Base-by-base conservation (phyloP, 495 filamentous ascomycete genomes). In the Podospora anserina region DNA sequence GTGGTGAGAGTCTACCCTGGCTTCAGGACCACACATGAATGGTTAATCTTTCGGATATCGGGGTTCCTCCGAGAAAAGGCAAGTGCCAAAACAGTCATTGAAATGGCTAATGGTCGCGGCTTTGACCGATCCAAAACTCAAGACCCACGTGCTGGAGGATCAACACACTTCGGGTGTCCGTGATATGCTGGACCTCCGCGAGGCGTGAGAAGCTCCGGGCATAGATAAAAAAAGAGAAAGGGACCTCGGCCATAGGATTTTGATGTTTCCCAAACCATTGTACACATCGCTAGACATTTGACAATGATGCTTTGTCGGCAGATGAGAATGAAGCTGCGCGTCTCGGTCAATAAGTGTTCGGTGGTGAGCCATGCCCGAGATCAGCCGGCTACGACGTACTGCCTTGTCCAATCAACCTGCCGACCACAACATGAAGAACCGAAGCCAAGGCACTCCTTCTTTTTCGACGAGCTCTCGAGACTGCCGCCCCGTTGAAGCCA, bases 311-410 rank as follows among this genome's bases (percentile, higher is more conserved):
- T 23, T 57, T 18, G 18, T 23, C 18, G 54, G 54, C 54, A 23
- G 23, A 23, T 23, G 23, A 23, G 23, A 7, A 32, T 32, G 30
- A 32, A 32, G 30, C 30, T 58, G 55, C 19, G 23, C 7, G 55
- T 58, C 18, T 26, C 55, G 55, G 55, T 58, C 55, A 26, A 58
- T 9, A 19, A 58, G 55, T 18, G n/a, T 58, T 58, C 55, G 55
- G 55, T 58, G 55, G 18, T 58, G 55, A 58, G n/a, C 55, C 55
- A 58, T 58, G 55, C 55, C 55, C 55, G 55, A 58, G 55, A 58
- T 58, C 55, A 58, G 55, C 55, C 55, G 55, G 55, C 23, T 58
- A 58, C 55, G 6, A 58, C 55, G 18, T 58, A 13, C 55, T 20
- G 13, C 18, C 0, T 26, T 18, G 55, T 6, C 55, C 55, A 58